phyloP scores from a whole-genome alignment of 257 asterid genomes.

The Scutellaria barbata region DNA sequence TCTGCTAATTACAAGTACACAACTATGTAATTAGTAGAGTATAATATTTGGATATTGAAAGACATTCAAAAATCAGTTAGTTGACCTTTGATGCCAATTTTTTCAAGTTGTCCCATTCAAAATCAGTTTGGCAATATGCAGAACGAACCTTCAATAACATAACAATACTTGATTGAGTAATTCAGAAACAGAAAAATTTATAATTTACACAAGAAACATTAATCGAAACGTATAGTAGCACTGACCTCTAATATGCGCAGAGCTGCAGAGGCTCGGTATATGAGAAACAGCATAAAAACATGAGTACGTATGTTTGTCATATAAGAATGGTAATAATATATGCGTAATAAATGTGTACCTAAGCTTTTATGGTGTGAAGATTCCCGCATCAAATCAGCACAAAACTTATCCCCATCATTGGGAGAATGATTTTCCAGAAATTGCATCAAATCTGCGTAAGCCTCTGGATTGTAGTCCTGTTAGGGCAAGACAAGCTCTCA shows the following conservation, averaged over 20 bases:
- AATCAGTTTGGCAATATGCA: conserved; percentile 78
- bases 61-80: neutral
- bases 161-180: neutral
- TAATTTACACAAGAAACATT: neutral
- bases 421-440: conserved; percentile 65
- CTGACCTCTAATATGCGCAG: conserved; percentile 86
- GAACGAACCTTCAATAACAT: conserved; percentile 70
- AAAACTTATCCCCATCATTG: conserved; percentile 77
- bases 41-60: neutral
- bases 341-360: conserved; percentile 42
- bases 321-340: too few relatives aligned
- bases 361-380: conserved; percentile 66
- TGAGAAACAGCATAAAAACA: neutral
- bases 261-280: conserved; percentile 43
- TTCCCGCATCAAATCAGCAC: conserved; percentile 82
- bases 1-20: conserved; percentile 49
- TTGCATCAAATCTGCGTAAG: conserved; percentile 63
- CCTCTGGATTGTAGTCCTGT: conserved; percentile 89
- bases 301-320: neutral
- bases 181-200: neutral
- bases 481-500: conserved; percentile 37
- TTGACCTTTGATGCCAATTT: conserved; percentile 65
- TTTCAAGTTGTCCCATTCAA: conserved; percentile 90
- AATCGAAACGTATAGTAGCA: neutral
- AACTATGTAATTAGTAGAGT: neutral